Percentiles rank a stretch among this genome's conserved stretches.
These are phyloP conservation scores for Epichloe gansuensis DNA, from an alignment of 2,329 filamentous ascomycete species.

Conservation along the genomic window DNA sequence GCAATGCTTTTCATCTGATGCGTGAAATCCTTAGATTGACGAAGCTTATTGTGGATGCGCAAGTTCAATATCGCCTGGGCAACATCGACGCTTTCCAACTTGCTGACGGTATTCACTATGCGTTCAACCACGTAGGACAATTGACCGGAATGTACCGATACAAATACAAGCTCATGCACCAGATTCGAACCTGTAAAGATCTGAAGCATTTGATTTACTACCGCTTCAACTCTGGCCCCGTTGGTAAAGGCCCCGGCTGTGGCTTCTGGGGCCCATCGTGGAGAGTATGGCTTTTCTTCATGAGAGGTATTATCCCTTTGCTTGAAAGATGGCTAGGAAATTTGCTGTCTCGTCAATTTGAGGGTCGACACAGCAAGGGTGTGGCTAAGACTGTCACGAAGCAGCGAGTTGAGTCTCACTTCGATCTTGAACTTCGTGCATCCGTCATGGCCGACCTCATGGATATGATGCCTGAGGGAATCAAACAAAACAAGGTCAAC, in stretches of 20 bases:
- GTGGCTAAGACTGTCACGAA: conserved; percentile 99
- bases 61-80: conserved; percentile 92
- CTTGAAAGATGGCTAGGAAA: conserved; percentile 97
- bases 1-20: conserved; percentile 98
- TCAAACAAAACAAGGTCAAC: conserved; percentile 99
- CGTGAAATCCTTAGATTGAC: conserved; percentile 91
- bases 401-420: conserved; percentile 96
- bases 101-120: conserved; percentile 96
- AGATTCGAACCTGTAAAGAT: conserved; percentile 98
- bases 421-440: conserved; percentile 90
- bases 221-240: conserved; percentile 91
- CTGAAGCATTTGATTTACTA: conserved; percentile 99
- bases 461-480: conserved; percentile 99
- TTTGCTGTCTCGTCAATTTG: conserved; percentile 89
- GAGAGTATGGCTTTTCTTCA: conserved; percentile 98
- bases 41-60: conserved; percentile 95
- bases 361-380: conserved; percentile 96
- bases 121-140: conserved; percentile 97
- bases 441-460: conserved; percentile 98
- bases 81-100: conserved; percentile 99
- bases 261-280: conserved; percentile 99
- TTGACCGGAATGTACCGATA: conserved; percentile 99
- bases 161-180: conserved; percentile 99
- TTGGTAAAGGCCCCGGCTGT: conserved; percentile 94
- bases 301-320: conserved; percentile 94